A percentile compares a stretch with the other conserved stretches of the same genome.
phyloP scores from a whole-genome alignment of 805 yeast genomes.

The Cyberlindnera misumaiensis region DNA sequence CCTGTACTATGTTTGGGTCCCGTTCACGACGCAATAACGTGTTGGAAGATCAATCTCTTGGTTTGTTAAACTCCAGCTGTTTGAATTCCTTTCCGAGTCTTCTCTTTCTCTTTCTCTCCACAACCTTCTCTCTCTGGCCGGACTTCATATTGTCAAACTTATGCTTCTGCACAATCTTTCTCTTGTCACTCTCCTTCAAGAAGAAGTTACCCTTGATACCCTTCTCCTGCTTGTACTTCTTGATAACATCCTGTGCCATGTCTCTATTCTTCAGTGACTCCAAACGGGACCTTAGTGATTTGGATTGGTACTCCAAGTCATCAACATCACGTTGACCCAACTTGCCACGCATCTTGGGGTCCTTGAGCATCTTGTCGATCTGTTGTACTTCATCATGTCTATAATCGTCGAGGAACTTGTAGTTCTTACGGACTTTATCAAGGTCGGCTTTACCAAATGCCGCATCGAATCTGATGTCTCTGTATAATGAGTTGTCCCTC shows the following conservation, averaged over 20 bases:
- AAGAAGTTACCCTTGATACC: conserved; percentile 49
- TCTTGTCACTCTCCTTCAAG: conserved; percentile 62
- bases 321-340: conserved; percentile 38
- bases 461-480: conserved; percentile 86
- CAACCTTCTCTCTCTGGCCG: conserved; percentile 67
- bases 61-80: conserved; percentile 35
- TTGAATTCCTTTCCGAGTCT: conserved; percentile 75
- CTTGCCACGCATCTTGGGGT: conserved; percentile 38
- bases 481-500: conserved; percentile 38
- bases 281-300: conserved; percentile 59
- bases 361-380: conserved; percentile 49
- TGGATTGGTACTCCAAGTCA: conserved; percentile 48
- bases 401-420: conserved; percentile 81
- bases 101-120: conserved; percentile 85
- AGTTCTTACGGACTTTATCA: conserved; percentile 61
- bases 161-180: conserved; percentile 70
- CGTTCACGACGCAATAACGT: too few relatives aligned
- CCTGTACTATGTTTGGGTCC: too few relatives aligned
- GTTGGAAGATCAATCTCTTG: conserved; percentile 14
- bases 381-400: conserved; percentile 64
- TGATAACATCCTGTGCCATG: conserved; percentile 62
- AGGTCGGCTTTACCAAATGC: conserved; percentile 82
- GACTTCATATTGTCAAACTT: conserved; percentile 70
- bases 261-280: conserved; percentile 70
- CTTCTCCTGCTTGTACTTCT: conserved; percentile 40